These are phyloP conservation scores for Silybum marianum DNA, from an alignment of 129 eudicot genomes.

Conservation along the genomic window DNA sequence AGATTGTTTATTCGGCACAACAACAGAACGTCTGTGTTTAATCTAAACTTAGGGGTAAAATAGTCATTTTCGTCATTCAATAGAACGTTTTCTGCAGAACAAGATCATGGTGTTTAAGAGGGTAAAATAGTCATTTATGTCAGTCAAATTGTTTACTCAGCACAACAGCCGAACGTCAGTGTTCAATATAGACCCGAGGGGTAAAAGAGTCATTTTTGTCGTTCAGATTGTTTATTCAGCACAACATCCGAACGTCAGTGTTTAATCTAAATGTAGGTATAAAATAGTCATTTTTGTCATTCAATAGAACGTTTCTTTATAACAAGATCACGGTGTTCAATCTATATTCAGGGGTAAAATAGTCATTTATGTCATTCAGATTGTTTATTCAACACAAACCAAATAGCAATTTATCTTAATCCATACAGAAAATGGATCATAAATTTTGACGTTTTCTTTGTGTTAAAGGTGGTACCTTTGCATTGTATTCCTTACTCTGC, in stretches of 20 bases:
- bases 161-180: too few species aligned
- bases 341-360: neutral
- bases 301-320: too few species aligned
- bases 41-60: too few species aligned
- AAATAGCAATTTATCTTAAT: neutral
- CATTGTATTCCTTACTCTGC: slow-evolving; percentile 75
- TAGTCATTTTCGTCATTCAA: too few species aligned
- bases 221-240: neutral
- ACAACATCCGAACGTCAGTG: neutral
- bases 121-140: neutral
- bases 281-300: neutral
- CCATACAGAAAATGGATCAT: neutral
- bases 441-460: neutral
- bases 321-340: too few species aligned
- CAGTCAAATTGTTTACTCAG: too few species aligned
- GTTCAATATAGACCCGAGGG: too few species aligned
- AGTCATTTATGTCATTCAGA: neutral
- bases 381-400: neutral
- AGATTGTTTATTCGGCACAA: too few species aligned
- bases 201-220: too few species aligned
- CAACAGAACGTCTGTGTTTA: too few species aligned
- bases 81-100: too few species aligned
- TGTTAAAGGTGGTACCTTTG: slow-evolving; percentile 80
- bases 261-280: neutral
- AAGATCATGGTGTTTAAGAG: too few species aligned